Base-by-base conservation (phyloP, 2,329 filamentous ascomycete species). In the Leptographium galeiforme region DNA sequence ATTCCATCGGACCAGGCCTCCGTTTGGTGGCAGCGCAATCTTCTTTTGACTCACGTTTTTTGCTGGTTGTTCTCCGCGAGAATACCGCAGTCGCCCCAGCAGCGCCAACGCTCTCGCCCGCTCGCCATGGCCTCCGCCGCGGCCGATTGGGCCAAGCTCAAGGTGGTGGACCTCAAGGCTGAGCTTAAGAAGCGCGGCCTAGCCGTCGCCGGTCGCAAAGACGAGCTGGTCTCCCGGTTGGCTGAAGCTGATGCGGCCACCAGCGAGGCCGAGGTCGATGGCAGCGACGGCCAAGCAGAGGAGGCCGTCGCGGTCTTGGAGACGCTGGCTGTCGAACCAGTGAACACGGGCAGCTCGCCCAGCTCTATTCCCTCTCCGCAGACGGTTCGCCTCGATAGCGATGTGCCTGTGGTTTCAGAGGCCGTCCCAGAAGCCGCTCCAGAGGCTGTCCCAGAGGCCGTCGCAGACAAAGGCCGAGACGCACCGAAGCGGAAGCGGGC, bases 141-240 rank as follows among this genome's bases (percentile, higher is more conserved):
- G 48, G 67, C 69, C 51, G 75, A 78, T 60, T 80, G 75, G 71
- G 68, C 66, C 57, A 76, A 71, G 67, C 75, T 83, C 62, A 90
- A 87, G 69, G 87, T 91, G 57, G 73, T 82, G 38, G 84, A 89
- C 62, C 76, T 91, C 55, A 85, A 84, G 67, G 79, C 79, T 25
- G 85, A 89, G 71, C 75, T 90, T 44, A 89, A 87, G 68, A 74
- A 73, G 55, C 79, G 85, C 58, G 81, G 82, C n/a, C 76, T 90
- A 41, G 71, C 81, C 7, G 77, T 81, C 57, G 78, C 78, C 30
- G 87, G 87, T 10, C 74, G 89, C 51, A 87, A 89, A 64, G 75
- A 81, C 30, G 85, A 85, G 56, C 77, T 89, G 48, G 74, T 90
- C 53, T 77, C 83, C 56, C 79, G 84, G 55, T 68, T 91, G 47